A percentile compares a stretch with the other conserved stretches of the same genome.
phyloP scores from a whole-genome alignment of 495 filamentous ascomycete genomes.

The Aspergillus avenaceus region DNA sequence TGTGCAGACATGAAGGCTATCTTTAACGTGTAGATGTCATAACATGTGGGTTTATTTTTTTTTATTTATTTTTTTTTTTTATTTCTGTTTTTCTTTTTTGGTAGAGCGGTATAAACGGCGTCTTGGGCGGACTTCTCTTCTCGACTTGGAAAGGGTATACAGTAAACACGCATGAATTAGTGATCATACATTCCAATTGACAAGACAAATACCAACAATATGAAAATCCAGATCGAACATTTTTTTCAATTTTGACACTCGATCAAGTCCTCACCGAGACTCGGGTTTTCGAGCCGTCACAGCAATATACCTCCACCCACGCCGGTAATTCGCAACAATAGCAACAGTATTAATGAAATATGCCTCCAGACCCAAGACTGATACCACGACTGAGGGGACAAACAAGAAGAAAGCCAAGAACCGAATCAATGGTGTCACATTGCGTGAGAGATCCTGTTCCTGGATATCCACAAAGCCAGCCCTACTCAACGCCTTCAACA shows the following conservation, averaged over 20 bases:
- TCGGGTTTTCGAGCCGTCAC: conserved; percentile 30
- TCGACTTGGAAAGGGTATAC: background rate
- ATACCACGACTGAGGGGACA: conserved; percentile 45
- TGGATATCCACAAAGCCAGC: conserved; percentile 47
- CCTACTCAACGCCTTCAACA: no score
- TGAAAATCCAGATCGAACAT: background rate
- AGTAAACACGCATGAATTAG: no score
- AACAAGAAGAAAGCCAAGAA: conserved; percentile 44
- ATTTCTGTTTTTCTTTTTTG: background rate
- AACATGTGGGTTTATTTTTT: background rate
- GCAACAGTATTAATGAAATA: conserved; percentile 44
- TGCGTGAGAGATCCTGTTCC: conserved; percentile 39
- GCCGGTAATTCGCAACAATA: conserved; percentile 33
- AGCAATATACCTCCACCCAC: conserved; percentile 30
- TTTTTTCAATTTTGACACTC: background rate
- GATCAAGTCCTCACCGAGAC: background rate
- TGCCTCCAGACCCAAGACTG: conserved; percentile 36
- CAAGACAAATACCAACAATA: background rate
- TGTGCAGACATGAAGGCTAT: conserved; percentile 44
- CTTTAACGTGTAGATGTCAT: conserved; percentile 22
- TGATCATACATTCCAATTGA: background rate
- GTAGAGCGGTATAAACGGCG: background rate
- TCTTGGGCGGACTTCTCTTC: background rate
- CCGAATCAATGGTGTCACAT: conserved; percentile 45
- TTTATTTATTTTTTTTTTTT: background rate